phyloP scores from a whole-genome alignment of 352 stramenopile species.

The Phytophthora litchii region DNA sequence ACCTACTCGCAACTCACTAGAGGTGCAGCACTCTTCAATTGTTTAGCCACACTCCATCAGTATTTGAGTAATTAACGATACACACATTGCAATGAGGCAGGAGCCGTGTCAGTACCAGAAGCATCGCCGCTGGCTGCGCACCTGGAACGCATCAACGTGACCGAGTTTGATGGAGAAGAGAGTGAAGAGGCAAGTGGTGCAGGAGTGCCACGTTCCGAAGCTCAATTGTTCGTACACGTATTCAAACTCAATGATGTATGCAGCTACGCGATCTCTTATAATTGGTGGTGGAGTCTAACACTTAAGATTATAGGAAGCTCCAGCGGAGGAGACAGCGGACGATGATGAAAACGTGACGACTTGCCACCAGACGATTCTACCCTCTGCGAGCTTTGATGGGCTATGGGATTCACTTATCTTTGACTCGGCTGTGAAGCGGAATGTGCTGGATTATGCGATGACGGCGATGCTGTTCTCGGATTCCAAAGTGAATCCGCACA shows the following conservation, averaged over 20 bases:
- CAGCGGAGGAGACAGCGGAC: slow-evolving; percentile 74
- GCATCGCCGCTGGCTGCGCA: slow-evolving; percentile 36
- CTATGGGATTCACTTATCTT: slow-evolving; percentile 91
- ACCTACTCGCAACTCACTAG: slow-evolving; percentile 34
- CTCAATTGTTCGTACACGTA: slow-evolving; percentile 64
- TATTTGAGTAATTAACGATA: not conserved
- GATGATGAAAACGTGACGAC: slow-evolving; percentile 84
- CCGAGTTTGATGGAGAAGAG: slow-evolving; percentile 40
- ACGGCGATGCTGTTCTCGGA: slow-evolving; percentile 92
- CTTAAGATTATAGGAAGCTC: slow-evolving; percentile 49
- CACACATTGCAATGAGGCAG: slow-evolving; percentile 28
- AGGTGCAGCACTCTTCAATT: slow-evolving; percentile 15
- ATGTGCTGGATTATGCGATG: slow-evolving; percentile 88
- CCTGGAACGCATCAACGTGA: slow-evolving; percentile 46
- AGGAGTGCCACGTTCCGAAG: slow-evolving; percentile 36
- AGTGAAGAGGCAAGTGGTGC: not conserved
- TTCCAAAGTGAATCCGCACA: slow-evolving; percentile 80
- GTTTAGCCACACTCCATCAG: no score
- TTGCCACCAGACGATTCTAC: slow-evolving; percentile 79
- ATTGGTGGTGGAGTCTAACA: not conserved
- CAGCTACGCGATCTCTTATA: slow-evolving; percentile 2
- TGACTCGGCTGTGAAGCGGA: slow-evolving; percentile 75
- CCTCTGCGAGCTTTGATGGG: slow-evolving; percentile 64
- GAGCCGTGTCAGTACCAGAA: slow-evolving; percentile 31
- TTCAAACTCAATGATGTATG: slow-evolving; percentile 76